Evolutionary conservation across 2,329 filamentous ascomycete species (phyloP).

Genomic region (Remersonia thermophila): DNA sequence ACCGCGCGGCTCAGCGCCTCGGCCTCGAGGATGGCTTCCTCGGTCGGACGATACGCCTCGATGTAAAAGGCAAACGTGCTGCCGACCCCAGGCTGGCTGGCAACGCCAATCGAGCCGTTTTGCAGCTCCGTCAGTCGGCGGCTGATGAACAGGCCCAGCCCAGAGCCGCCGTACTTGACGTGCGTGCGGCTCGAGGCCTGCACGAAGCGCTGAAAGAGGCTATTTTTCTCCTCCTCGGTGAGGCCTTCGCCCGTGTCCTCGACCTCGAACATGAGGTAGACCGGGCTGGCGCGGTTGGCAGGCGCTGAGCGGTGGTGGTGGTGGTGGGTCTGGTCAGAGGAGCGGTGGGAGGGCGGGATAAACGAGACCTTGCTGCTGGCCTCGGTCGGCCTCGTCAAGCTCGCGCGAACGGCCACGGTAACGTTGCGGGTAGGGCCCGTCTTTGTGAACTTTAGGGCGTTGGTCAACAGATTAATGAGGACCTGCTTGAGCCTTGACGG

Average conservation of each 20-base stretch:
- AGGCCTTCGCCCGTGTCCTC: constrained; percentile 67
- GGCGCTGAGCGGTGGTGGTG: constrained; percentile 26
- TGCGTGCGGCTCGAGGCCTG: constrained; percentile 67
- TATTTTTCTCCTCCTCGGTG: constrained; percentile 56
- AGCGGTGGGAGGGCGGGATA: constrained; percentile 43
- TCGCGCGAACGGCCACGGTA: constrained; percentile 35
- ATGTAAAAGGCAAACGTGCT: constrained; percentile 68
- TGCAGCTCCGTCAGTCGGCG: constrained; percentile 69
- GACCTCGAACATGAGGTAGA: constrained; percentile 61
- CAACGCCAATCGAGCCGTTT: constrained; percentile 66
- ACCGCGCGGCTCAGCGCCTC: constrained; percentile 13
- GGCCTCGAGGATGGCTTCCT: constrained; percentile 29
- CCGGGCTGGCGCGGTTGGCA: constrained; percentile 29
- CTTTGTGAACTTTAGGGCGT: constrained; percentile 72
- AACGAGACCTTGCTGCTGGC: constrained; percentile 42
- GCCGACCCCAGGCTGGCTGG: constrained; percentile 54
- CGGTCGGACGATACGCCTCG: constrained; percentile 37
- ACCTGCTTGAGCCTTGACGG: constrained; percentile 66
- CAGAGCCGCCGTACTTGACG: constrained; percentile 67
- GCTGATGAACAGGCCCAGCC: constrained; percentile 68
- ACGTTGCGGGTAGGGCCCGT: constrained; percentile 46
- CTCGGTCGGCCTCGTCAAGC: constrained; percentile 26
- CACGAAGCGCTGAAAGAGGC: constrained; percentile 66
- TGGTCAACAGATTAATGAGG: constrained; percentile 68
- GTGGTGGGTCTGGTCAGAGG: constrained; percentile 21